Evolutionary conservation across 345 rosid genomes (phyloP).

Genomic region (Lepidium didymum): DNA sequence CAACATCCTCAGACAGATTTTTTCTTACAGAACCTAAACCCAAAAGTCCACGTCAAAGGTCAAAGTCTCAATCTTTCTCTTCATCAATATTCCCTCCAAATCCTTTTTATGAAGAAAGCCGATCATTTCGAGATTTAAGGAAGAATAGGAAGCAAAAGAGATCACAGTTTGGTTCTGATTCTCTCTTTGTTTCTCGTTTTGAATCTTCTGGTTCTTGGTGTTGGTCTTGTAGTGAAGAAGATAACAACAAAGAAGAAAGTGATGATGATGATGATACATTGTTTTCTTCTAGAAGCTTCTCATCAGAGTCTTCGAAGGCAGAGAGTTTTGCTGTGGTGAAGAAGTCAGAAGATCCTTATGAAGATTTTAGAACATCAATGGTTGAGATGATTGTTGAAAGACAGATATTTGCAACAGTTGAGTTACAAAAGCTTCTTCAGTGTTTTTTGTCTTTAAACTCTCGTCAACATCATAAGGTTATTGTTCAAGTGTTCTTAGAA

Average conservation of each 20-base stretch:
- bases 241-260: constrained; percentile 37
- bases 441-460: constrained; percentile 72
- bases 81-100: constrained; percentile 32
- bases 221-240: constrained; percentile 72
- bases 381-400: constrained; percentile 83
- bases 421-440: constrained; percentile 57
- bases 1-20: constrained; percentile 19
- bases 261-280: constrained; percentile 51
- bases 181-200: constrained; percentile 37
- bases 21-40: constrained; percentile 2
- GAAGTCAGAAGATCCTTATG: constrained; percentile 60
- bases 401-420: constrained; percentile 51
- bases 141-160: constrained; percentile 20
- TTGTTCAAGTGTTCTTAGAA: constrained; percentile 59
- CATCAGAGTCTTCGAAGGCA: constrained; percentile 51
- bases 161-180: background rate
- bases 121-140: constrained; percentile 12
- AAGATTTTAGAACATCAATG: constrained; percentile 71
- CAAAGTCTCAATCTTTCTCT: background rate
- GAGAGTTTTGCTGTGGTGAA: constrained; percentile 86
- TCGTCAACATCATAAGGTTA: constrained; percentile 52
- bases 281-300: constrained; percentile 65
- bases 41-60: constrained; percentile 1
- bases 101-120: constrained; percentile 34
- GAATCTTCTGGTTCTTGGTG: constrained; percentile 25